These are phyloP conservation scores for Aspergillus sp. DNA, from an alignment of 2,329 filamentous ascomycete species.

Conservation along the genomic window DNA sequence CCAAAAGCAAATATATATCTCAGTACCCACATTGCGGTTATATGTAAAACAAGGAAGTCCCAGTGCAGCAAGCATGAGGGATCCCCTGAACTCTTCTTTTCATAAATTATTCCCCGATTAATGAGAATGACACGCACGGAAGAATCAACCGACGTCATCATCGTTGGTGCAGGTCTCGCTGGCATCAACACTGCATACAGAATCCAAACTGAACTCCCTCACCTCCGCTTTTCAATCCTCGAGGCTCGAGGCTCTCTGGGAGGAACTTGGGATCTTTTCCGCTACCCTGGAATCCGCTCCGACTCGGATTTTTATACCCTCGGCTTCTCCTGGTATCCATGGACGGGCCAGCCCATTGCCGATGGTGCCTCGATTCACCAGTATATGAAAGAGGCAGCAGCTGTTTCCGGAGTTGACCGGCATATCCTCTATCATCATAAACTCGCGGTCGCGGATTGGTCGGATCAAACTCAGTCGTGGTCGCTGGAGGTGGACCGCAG, in stretches of 20 bases:
- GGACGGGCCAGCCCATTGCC: slow-evolving; percentile 50
- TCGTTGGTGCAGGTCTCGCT: slow-evolving; percentile 47
- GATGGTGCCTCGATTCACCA: slow-evolving; percentile 44
- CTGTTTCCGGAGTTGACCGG: slow-evolving; percentile 45
- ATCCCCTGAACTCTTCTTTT: too few species aligned
- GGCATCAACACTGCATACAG: slow-evolving; percentile 49
- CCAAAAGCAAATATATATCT: too few species aligned
- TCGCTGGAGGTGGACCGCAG: slow-evolving; percentile 42
- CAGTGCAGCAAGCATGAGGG: too few species aligned
- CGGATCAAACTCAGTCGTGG: slow-evolving; percentile 4
- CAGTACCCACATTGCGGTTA: too few species aligned
- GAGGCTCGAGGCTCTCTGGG: slow-evolving; percentile 45
- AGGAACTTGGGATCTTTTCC: slow-evolving; percentile 52
- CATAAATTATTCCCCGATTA: too few species aligned
- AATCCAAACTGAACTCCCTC: slow-evolving; percentile 34
- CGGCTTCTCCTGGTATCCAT: slow-evolving; percentile 63
- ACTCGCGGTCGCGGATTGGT: slow-evolving; percentile 48
- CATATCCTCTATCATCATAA: slow-evolving; percentile 49
- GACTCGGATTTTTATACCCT: slow-evolving; percentile 56
- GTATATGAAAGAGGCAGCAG: slow-evolving; percentile 49
- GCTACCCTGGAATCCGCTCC: slow-evolving; percentile 56
- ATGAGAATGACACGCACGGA: too few species aligned
- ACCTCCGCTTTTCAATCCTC: slow-evolving; percentile 42
- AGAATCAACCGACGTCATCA: slow-evolving; percentile 19
- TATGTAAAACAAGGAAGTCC: too few species aligned